Percentiles rank a stretch among this genome's conserved stretches.
Conservation (phyloP, 306 rosid genomes). For the Cucumis sativus region DNA sequence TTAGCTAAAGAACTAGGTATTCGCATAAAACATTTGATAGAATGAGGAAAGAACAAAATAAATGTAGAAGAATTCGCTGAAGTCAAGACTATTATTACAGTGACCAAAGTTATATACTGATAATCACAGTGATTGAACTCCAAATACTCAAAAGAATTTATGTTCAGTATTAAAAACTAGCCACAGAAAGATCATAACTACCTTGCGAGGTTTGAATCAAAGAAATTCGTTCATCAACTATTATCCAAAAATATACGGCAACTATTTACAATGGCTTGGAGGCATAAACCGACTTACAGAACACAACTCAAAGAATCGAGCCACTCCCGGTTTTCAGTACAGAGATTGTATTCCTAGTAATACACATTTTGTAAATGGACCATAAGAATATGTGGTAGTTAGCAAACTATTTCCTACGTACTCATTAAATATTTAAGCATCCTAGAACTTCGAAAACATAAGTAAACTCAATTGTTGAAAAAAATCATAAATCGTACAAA, state of each 20-base stretch:
- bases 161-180: background rate
- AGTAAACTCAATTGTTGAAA: background rate
- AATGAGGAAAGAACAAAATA: background rate
- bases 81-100: background rate
- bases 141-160: background rate
- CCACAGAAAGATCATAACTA: background rate
- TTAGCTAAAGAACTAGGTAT: background rate
- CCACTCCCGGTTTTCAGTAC: background rate
- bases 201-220: background rate
- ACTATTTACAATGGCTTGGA: background rate
- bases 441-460: background rate
- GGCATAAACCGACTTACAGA: background rate
- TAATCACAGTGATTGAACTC: background rate
- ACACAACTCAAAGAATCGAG: background rate
- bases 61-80: background rate
- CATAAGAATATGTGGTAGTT: background rate
- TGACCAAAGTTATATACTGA: background rate
- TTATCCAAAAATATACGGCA: background rate
- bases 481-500: background rate
- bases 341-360: background rate
- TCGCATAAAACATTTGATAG: background rate
- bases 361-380: background rate
- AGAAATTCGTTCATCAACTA: background rate
- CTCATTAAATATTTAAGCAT: background rate
- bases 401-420: background rate